These are phyloP conservation scores for Kwoniella europaea DNA, from an alignment of 768 basidiomycete species.

Conservation along the genomic window DNA sequence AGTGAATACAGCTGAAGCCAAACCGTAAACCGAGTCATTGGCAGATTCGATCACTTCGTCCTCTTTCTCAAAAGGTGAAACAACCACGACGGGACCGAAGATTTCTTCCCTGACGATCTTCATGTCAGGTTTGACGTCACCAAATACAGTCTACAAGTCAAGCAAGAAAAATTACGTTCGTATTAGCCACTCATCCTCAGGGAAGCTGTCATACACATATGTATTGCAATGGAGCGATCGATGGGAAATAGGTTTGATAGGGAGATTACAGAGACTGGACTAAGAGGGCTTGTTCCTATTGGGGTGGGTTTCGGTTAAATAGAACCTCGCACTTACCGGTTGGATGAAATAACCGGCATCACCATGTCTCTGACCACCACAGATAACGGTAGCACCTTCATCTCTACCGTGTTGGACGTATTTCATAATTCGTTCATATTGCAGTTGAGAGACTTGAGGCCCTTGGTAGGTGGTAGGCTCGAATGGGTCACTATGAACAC, in stretches of 20 bases:
- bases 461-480: conserved; percentile 76
- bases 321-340: conserved; percentile 36
- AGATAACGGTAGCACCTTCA: conserved; percentile 69
- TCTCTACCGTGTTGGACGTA: conserved; percentile 79
- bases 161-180: too few species aligned
- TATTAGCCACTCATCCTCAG: background rate
- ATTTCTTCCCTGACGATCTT: conserved; percentile 88
- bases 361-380: conserved; percentile 70
- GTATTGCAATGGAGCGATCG: background rate
- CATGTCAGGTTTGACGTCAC: conserved; percentile 71
- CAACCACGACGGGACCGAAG: conserved; percentile 89
- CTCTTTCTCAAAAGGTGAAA: conserved; percentile 83
- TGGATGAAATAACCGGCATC: conserved; percentile 84
- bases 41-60: conserved; percentile 72
- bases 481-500: conserved; percentile 66
- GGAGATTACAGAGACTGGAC: background rate
- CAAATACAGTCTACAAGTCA: conserved; percentile 68
- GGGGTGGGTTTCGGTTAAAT: background rate
- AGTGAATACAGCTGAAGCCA: conserved; percentile 79
- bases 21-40: conserved; percentile 85
- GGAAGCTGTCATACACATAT: background rate
- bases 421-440: conserved; percentile 65
- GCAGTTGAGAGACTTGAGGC: conserved; percentile 70
- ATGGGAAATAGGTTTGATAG: background rate
- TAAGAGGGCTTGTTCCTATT: background rate